These are phyloP conservation scores for Fusarium pininemorale DNA, from an alignment of 2,329 filamentous ascomycete species.

Conservation along the genomic window DNA sequence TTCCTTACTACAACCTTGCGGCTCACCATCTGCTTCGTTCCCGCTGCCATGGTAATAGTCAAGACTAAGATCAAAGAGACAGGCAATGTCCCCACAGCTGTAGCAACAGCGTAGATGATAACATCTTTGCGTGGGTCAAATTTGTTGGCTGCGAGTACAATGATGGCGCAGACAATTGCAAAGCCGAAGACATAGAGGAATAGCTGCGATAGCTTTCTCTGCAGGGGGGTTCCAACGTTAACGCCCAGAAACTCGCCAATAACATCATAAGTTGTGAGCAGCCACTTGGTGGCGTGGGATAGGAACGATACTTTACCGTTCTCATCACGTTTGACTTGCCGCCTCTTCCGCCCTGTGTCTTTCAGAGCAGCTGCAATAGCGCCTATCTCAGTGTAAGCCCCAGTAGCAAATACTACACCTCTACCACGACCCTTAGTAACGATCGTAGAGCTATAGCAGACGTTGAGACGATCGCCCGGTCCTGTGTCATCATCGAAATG, in stretches of 20 bases:
- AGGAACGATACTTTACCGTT: constrained; percentile 49
- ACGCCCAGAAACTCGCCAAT: constrained; percentile 56
- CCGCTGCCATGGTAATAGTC: constrained; percentile 66
- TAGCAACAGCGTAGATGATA: constrained; percentile 52
- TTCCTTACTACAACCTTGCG: constrained; percentile 60
- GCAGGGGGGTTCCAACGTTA: constrained; percentile 71
- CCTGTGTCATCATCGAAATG: constrained; percentile 54
- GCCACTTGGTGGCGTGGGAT: constrained; percentile 46
- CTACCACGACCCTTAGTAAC: constrained; percentile 68
- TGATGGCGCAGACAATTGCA: constrained; percentile 34
- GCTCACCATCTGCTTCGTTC: constrained; percentile 59
- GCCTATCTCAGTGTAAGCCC: constrained; percentile 70
- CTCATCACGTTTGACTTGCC: constrained; percentile 53
- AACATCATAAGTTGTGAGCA: constrained; percentile 41
- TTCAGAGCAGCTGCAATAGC: constrained; percentile 63
- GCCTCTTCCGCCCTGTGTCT: constrained; percentile 45
- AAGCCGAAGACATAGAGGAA: constrained; percentile 63
- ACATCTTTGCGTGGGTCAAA: constrained; percentile 48
- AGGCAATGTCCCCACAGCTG: constrained; percentile 56
- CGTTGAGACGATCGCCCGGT: constrained; percentile 67
- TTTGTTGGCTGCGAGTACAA: constrained; percentile 33
- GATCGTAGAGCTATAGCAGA: constrained; percentile 70
- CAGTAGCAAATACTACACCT: constrained; percentile 70
- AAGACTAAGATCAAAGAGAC: constrained; percentile 60
- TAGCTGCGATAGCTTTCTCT: constrained; percentile 73